Base-by-base conservation (phyloP, 139 green algal genomes). In the Haematococcus lacustris region DNA sequence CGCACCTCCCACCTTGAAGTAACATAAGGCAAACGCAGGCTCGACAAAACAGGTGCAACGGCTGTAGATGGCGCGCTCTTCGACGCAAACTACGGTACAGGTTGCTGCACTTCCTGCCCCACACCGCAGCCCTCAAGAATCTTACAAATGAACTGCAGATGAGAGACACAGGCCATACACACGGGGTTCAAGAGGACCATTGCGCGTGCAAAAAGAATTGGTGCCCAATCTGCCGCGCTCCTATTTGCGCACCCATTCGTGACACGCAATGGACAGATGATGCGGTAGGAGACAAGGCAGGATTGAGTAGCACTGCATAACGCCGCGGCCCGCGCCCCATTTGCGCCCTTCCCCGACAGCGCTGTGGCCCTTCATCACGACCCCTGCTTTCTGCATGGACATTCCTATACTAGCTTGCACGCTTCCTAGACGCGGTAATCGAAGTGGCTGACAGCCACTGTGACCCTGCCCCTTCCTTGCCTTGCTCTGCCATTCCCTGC, bases 161-260 rank as follows among this genome's bases (percentile, higher is more conserved):
- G n/a, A n/a, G n/a, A n/a, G n/a, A n/a, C n/a, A n/a, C n/a, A n/a
- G n/a, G n/a, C n/a, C n/a, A n/a, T n/a, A n/a, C n/a, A n/a, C n/a
- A n/a, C n/a, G n/a, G n/a, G n/a, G n/a, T n/a, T n/a, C 21, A 30
- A 26, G 21, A 30, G 26, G 4, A 64, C 23, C 53, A 64, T 26
- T 64, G 53, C 26, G 53, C 53, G 17, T 64, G 53, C 26, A 26
- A 64, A 26, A 64, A 64, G 53, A 64, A 64, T 26, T 64, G 26
- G 21, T 64, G 53, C 26, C 13, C 53, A 23, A 64, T 64, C 53
- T 64, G 53, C 53, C 9, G 53, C 4, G 21, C 33, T 21, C 53
- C 53, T 7, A 64, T 26, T 35, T 64, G 53, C 53, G 4, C 23
- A 26, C 53, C 53, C 23, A 21, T 35, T 26, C 17, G 53, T 21